A percentile compares a stretch with the other conserved stretches of the same genome.
phyloP scores from a whole-genome alignment of 257 asterid species.

The Haberlea rhodopensis region DNA sequence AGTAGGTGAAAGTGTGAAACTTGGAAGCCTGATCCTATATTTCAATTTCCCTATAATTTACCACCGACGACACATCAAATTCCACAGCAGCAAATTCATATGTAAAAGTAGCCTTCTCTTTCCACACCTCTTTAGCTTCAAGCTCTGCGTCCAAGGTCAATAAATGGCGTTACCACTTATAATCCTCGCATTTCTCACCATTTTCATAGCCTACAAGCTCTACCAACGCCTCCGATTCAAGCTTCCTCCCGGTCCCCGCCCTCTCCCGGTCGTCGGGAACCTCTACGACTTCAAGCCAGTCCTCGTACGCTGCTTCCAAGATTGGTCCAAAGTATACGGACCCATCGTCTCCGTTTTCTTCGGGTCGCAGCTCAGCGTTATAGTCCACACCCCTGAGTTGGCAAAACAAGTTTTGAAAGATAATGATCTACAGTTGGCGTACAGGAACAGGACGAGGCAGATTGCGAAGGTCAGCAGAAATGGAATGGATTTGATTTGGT shows the following conservation, averaged over 20 bases:
- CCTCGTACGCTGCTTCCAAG: constrained; percentile 43
- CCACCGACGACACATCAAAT: no score
- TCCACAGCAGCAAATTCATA: no score
- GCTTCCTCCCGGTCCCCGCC: constrained; percentile 50
- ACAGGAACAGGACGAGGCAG: constrained; percentile 40
- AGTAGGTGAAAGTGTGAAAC: no score
- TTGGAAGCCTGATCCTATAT: no score
- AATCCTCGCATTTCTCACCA: neutral
- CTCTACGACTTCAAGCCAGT: constrained; percentile 41
- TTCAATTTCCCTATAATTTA: no score
- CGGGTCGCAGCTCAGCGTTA: constrained; percentile 41
- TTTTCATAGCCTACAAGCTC: neutral
- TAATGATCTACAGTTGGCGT: constrained; percentile 42
- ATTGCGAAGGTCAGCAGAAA: constrained; percentile 57
- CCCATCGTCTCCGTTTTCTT: constrained; percentile 55
- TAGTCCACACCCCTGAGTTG: constrained; percentile 37
- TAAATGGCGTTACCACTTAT: neutral
- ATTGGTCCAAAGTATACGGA: constrained; percentile 41
- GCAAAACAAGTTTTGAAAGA: constrained; percentile 51
- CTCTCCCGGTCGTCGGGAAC: constrained; percentile 44
- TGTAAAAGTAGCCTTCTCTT: neutral
- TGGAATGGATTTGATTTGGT: constrained; percentile 83
- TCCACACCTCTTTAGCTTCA: neutral
- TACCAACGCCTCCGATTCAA: constrained; percentile 8
- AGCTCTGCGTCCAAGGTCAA: neutral